Evolutionary conservation across 2,329 filamentous ascomycete genomes (phyloP).

Genomic region (Claviceps monticola): DNA sequence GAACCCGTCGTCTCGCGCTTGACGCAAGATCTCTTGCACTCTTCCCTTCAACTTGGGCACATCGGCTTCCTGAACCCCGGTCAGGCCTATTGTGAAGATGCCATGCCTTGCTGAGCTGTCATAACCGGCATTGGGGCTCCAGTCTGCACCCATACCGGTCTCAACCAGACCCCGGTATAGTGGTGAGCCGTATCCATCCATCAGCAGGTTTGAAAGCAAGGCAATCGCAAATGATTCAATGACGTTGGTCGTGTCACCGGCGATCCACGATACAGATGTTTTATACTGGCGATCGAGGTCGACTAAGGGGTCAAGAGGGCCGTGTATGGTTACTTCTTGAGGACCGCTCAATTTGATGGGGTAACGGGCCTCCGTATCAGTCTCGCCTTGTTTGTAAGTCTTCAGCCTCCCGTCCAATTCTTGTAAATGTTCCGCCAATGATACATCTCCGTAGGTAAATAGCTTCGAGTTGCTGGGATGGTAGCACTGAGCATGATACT

Average conservation of each 20-base stretch:
- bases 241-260: slow-evolving; percentile 68
- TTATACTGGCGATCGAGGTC: slow-evolving; percentile 82
- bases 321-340: slow-evolving; percentile 54
- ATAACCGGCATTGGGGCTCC: slow-evolving; percentile 87
- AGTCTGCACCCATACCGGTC: slow-evolving; percentile 79
- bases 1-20: slow-evolving; percentile 64
- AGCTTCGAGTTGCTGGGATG: slow-evolving; percentile 96
- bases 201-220: slow-evolving; percentile 67
- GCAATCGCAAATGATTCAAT: slow-evolving; percentile 80
- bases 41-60: slow-evolving; percentile 62
- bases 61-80: slow-evolving; percentile 72
- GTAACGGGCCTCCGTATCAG: slow-evolving; percentile 59
- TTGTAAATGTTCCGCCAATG: slow-evolving; percentile 63
- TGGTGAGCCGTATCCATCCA: slow-evolving; percentile 92
- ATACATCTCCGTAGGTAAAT: slow-evolving; percentile 90
- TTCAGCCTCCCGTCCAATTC: slow-evolving; percentile 65
- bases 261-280: slow-evolving; percentile 85
- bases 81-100: slow-evolving; percentile 83
- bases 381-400: slow-evolving; percentile 55
- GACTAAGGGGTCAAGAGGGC: slow-evolving; percentile 76
- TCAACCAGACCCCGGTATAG: slow-evolving; percentile 83
- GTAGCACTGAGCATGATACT: slow-evolving; percentile 86
- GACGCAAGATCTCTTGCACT: slow-evolving; percentile 57
- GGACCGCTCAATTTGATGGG: slow-evolving; percentile 64
- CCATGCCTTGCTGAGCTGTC: slow-evolving; percentile 64